Evolutionary conservation across 2,329 filamentous ascomycete species (phyloP).

Genomic region (Alternaria alternata): DNA sequence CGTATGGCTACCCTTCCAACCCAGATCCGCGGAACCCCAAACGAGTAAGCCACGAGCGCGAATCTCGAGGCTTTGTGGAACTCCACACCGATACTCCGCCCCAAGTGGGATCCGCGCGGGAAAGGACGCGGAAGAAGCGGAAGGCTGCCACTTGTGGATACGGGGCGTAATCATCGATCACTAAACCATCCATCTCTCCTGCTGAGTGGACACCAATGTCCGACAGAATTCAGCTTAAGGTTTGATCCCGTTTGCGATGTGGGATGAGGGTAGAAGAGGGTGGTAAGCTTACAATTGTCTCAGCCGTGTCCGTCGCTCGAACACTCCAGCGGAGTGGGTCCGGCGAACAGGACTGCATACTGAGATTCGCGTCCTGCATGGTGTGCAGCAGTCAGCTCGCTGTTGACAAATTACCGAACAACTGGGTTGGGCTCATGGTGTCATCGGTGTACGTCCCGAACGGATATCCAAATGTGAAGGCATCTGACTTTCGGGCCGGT

Average conservation of each 20-base stretch:
- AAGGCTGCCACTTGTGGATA: constrained; percentile 18
- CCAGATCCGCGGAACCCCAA: neutral
- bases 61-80: neutral
- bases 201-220: neutral
- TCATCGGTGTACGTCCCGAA: neutral
- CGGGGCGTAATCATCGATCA: neutral
- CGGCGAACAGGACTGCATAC: neutral
- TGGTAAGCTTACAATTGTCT: constrained; percentile 17
- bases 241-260: neutral
- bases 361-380: neutral
- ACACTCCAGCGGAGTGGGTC: constrained; percentile 1
- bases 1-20: neutral
- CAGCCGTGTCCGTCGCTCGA: constrained; percentile 1
- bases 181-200: neutral
- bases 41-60: neutral
- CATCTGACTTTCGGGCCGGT: neutral
- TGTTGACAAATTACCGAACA: neutral
- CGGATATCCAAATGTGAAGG: neutral
- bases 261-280: neutral
- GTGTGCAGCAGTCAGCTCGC: neutral
- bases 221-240: neutral
- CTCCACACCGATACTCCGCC: constrained; percentile 7
- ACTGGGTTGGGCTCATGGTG: neutral
- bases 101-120: constrained; percentile 2
- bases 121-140: constrained; percentile 33